Evolutionary conservation across 805 yeast species (phyloP), one percentile per base, ranked within the genome.

Genomic region (Wickerhamiella brachini): DNA sequence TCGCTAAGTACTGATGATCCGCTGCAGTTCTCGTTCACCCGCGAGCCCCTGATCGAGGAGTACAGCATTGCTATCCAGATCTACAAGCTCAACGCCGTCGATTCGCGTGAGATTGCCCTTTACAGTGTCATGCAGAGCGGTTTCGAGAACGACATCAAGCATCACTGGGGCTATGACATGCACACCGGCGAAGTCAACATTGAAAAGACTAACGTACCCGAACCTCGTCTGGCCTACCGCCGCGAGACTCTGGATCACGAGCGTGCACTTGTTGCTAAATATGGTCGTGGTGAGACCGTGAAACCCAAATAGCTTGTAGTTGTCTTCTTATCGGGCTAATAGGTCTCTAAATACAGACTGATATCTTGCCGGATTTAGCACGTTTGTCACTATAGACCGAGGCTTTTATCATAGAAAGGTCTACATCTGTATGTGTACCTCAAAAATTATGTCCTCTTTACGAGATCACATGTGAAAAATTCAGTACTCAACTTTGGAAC

Each of bases 41-140:
- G 94, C 62, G 99, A 93, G 64, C 97, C 99, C 15, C 74, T 93
- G 62, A 93, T 93, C 59, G 98, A 93, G 67, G 98, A 93, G 67
- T 93, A 89, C 65, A 86, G 96, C 1, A 97, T 93, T 29, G 98
- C 98, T 6, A 97, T 97, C 0, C 97, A 93, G 68, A 93, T 93
- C 58, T 93, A 89, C 73, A 88, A 93, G 64, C 74, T 93, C 43
- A 86, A 95, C 0, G 80, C 87, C 55, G 97, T 90, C 31, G 98
- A 93, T 67, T 87, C 93, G 94, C 89, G 97, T 65, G 99, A 93
- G 65, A 72, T 93, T 59, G 98, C 99, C 0, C 76, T 80, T 56
- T 89, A 90, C 67, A 89, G 97, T 0, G 97, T 93, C 2, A 66
- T 75, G 53, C 97, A 90, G 73, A 82, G 94, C 62, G 99, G 99